Evolutionary conservation across 2,329 filamentous ascomycete species (phyloP), one percentile per base, ranked within the genome.

Genomic region (Aspergillus tamarii): DNA sequence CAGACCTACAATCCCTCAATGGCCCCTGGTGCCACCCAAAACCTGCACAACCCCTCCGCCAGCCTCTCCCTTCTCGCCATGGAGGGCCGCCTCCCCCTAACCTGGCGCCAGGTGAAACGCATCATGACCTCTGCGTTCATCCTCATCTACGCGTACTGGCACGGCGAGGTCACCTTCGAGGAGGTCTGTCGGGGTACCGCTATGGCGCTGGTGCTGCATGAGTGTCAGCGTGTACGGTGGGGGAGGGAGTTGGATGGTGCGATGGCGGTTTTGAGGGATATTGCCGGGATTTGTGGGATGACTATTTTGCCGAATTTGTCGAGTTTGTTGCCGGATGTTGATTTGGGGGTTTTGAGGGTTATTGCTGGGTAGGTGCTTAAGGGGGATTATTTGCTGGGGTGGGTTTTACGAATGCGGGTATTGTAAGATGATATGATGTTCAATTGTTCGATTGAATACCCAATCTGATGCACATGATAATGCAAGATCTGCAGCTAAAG

Each of bases 31-130:
- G 16, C 48, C 10, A 9, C 48, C 48, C 16, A n/a, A 11, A 10
- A 41, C 12, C 52, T n/a, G n/a, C 52, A 55, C n/a, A 55, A 55
- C 4, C 32, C 23, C 23, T 14, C 52, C 16, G 19, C 52, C 9
- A 32, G 52, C n/a, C 52, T 36, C 9, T n/a, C 52, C 2, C n/a
- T 54, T 19, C 52, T 55, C 52, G 7, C 30, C n/a, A 55, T 55
- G 52, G 52, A 55, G 21, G 32, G 52, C 21, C 52, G 52, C 9
- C 16, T 55, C 32, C 52, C 52, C n/a, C 52, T 55, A 1, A 23
- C 52, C 32, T 55, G 52, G 52, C 52, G 52, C 52, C 52, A 55
- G 52, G 52, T 55, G 11, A 55, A 55, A 19, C 52, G 52, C 10
- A 55, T 55, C 32, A 36, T 55, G n/a, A 3, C 52, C 21, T 55